Base-by-base conservation (phyloP, 345 rosid genomes). In the Laguncularia racemosa region DNA sequence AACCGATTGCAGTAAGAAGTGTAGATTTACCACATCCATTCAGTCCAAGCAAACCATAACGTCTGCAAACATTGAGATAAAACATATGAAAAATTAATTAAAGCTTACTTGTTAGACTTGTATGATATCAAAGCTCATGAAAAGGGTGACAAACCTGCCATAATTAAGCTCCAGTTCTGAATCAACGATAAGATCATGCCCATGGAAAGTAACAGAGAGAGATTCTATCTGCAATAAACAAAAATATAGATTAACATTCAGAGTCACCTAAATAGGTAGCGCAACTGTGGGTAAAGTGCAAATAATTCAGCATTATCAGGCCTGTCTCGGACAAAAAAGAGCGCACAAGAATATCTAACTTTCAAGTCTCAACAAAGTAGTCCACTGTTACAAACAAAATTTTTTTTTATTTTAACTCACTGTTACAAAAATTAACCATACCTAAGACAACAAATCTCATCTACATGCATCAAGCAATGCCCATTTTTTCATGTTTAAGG, bases 11-110 rank as follows among this genome's bases (percentile, higher is more conserved):
- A 45, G 96, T 78, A 50, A 90, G 76, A 23, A 95, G 89, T 0
- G 99, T 95, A 20, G 97, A 95, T 72, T 95, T 95, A 10, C 99
- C 99, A 74, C 99, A 90, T 16, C 99, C 99, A 71, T 90, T 95
- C 55, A 95, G 71, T 58, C 99, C 99, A 61, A 95, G 96, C 45
- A 95, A 81, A 18, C 99, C 99, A 65, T 95, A 95, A 23, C 99
- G 97, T 58, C 99, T 81, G 67, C n/a, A 67, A 66, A 20, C 20
- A 58, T 1, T 57, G 20, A 48, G 13, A 55, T 26, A 55, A 55
- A 26, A 12, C 26, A 20, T n/a, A 45, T 6, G 19, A 55, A 12
- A 46, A 4, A 21, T 12, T 52, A 5, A 12, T 14, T 47, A 40
- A 7, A 12, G 20, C 53, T 20, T 21, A n/a, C 49, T 48, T n/a